Percentiles rank a stretch among this genome's conserved stretches.
Evolutionary conservation across 768 basidiomycete genomes (phyloP).

Genomic region (Guyanaporus albipodus): DNA sequence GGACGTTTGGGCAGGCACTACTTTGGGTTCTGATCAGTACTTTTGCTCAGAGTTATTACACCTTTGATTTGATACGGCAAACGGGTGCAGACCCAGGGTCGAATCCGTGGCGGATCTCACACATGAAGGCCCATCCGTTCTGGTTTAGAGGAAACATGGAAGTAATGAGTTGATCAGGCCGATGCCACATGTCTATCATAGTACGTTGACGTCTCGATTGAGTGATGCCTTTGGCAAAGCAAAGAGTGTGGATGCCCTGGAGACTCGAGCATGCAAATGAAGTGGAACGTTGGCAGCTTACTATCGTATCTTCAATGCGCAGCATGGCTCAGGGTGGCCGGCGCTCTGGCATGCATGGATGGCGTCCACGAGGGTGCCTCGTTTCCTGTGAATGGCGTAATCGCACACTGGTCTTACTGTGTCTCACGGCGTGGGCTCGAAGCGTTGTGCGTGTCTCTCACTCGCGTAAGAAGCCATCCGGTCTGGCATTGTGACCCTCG

Average conservation of each 20-base stretch:
- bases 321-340: conserved; percentile 7
- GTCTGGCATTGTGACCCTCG: no score
- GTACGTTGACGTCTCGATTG: neutral
- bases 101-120: conserved; percentile 26
- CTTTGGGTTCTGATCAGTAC: neutral
- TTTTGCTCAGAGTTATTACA: conserved; percentile 20
- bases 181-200: conserved; percentile 1
- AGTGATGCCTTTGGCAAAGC: no score
- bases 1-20: neutral
- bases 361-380: conserved; percentile 29
- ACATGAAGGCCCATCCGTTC: conserved; percentile 26
- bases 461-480: neutral
- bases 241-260: no score
- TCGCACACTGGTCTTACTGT: conserved; percentile 16
- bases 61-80: conserved; percentile 22
- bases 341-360: conserved; percentile 8
- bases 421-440: conserved; percentile 20
- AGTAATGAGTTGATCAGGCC: conserved; percentile 16
- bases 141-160: conserved; percentile 28
- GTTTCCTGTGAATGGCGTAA: conserved; percentile 23
- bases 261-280: no score
- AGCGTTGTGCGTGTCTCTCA: conserved; percentile 11
- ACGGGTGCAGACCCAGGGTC: conserved; percentile 5
- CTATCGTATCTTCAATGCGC: no score
- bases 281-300: no score